Evolutionary conservation across 768 basidiomycete species (phyloP), one percentile per base, ranked within the genome.

Genomic region (Terana coerulea): DNA sequence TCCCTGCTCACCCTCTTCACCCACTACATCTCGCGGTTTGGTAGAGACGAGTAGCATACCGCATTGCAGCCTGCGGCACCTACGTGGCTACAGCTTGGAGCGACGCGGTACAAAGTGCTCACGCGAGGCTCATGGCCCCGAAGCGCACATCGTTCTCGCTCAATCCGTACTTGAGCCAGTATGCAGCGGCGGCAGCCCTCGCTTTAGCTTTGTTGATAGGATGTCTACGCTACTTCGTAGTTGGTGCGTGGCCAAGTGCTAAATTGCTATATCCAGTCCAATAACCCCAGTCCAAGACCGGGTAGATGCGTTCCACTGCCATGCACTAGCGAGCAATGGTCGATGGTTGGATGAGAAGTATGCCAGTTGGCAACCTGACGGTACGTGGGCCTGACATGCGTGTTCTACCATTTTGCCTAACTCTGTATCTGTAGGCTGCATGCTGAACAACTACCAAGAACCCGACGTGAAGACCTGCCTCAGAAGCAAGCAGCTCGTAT

Each of bases 291-390:
- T n/a, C 34, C 31, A 55, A 93, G 93, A 90, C 66, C 78, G 75
- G 65, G 68, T 75, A 6, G 92, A 94, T 66, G 81, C 86, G 12
- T 72, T 78, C 47, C 86, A 81, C 61, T 95, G 93, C 63, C 71
- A 77, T 52, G 76, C 88, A 4, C 67, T 94, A 24, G 65, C 93
- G 41, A 84, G 75, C 42, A 73, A 72, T 34, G 93, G 93, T 25
- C 79, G 77, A 59, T 95, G 92, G 92, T 66, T 92, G 49, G 92
- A 92, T 64, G 64, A 69, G 22, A 68, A 64, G 34, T 75, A 77
- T 63, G 73, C 66, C 54, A 86, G 84, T 61, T 97, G 93, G 93
- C 93, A 97, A 64, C 93, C 93, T 2, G 80, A 91, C 54, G 91
- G 92, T 86, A 53, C 54, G 77, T 66, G 15, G 8, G 11, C 17